Evolutionary conservation across 2,329 filamentous ascomycete species (phyloP).

Genomic region (Colletotrichum sp.): DNA sequence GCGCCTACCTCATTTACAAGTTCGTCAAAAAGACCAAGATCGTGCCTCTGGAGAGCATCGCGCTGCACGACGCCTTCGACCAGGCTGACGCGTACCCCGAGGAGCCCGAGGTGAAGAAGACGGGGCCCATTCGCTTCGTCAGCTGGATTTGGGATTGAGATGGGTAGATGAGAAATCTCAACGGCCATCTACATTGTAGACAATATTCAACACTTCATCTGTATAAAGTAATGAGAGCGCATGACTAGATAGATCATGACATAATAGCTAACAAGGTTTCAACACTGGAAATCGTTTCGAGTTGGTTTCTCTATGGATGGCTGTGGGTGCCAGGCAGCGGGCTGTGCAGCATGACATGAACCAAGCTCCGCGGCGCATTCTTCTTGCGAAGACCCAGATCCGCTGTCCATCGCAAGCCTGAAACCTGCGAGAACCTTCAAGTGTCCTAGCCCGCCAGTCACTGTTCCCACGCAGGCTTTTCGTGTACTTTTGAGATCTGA

Average conservation of each 20-base stretch:
- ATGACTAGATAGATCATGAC: background rate
- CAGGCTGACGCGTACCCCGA: constrained; percentile 43
- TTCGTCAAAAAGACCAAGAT: constrained; percentile 65
- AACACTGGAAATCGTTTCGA: background rate
- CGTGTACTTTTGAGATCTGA: background rate
- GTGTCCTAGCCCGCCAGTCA: fast-evolving
- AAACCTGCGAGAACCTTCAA: fast-evolving
- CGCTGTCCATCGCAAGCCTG: background rate
- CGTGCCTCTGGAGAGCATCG: constrained; percentile 54
- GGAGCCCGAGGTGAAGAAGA: constrained; percentile 29
- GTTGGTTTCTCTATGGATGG: background rate
- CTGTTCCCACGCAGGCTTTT: fast-evolving
- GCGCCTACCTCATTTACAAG: constrained; percentile 68
- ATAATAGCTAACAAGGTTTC: background rate
- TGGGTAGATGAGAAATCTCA: background rate
- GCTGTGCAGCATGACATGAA: background rate
- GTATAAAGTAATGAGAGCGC: background rate
- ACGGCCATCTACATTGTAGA: background rate
- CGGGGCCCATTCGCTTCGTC: constrained; percentile 30
- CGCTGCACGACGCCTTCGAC: constrained; percentile 55
- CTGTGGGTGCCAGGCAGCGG: background rate
- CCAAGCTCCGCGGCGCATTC: background rate
- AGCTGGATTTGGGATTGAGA: constrained; percentile 42
- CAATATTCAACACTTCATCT: background rate
- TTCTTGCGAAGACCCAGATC: background rate